Evolutionary conservation across 208 protist genomes (phyloP), one percentile per base, ranked within the genome.

Genomic region (Sergeia podlipaevii): DNA sequence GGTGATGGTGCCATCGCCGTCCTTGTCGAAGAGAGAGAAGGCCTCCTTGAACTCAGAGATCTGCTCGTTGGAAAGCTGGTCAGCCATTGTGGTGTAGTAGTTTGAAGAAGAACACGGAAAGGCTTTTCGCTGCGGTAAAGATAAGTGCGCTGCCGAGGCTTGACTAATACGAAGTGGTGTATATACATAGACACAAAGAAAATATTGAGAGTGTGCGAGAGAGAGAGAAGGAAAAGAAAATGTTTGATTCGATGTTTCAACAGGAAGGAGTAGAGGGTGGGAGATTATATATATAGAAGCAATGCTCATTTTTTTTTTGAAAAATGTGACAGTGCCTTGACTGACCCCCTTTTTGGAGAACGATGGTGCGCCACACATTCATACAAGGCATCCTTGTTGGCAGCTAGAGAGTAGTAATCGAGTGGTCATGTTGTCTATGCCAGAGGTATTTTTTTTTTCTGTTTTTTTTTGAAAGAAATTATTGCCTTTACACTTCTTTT

Each of bases 21-120:
- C 95, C 53, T 93, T 87, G 74, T 99, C 97, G 39, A 98, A 99
- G 20, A 99, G 89, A 45, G 95, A 97, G 91, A 99, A 99, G 20
- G 98, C 98, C 85, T 99, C 98, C 89, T 99, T 99, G 89, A 98
- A 99, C 82, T 99, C 98, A 46, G 92, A 95, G 59, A 99, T 97
- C 77, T 99, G 97, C 82, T 99, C 97, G 78, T 98, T 96, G 42
- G 97, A 95, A 46, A 99, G 79, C 67, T 97, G 74, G 47, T 95
- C 73, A 54, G 78, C 77, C 80, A 89, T 89, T 17, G 28, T 46
- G 46, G 24, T n/a, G n/a, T 39, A 47, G 11, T 7, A 47, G 17
- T 7, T n/a, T n/a, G n/a, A n/a, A n/a, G n/a, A n/a, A n/a, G n/a
- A n/a, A n/a, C n/a, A n/a, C n/a, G n/a, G n/a, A n/a, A n/a, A n/a